These are phyloP conservation scores for Diddensiella caesifluorescens DNA, from an alignment of 805 yeast species.

Conservation along the genomic window DNA sequence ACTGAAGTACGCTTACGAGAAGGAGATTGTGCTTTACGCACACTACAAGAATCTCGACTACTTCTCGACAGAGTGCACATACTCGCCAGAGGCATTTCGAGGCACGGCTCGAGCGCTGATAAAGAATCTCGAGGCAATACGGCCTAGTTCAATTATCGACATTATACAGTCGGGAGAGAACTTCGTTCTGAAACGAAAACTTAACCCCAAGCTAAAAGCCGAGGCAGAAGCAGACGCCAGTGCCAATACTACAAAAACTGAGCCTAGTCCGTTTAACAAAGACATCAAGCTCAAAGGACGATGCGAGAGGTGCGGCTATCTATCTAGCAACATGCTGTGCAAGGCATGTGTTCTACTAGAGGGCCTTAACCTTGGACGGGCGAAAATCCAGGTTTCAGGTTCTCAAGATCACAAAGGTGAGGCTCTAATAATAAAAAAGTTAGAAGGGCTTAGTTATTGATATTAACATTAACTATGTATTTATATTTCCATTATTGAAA, in stretches of 20 bases:
- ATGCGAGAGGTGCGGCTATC: slow-evolving; percentile 87
- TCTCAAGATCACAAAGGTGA: slow-evolving; percentile 10
- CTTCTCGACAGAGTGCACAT: slow-evolving; percentile 94
- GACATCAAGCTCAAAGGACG: slow-evolving; percentile 27
- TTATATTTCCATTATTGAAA: no score
- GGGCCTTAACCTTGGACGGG: slow-evolving; percentile 73
- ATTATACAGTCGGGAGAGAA: slow-evolving; percentile 92
- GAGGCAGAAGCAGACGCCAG: neutral
- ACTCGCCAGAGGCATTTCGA: slow-evolving; percentile 97
- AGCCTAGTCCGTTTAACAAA: neutral
- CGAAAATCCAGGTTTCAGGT: slow-evolving; percentile 47
- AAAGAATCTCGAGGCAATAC: slow-evolving; percentile 81
- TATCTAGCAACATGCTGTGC: slow-evolving; percentile 82
- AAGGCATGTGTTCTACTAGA: slow-evolving; percentile 88
- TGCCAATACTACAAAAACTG: neutral
- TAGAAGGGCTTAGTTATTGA: slow-evolving; percentile 62
- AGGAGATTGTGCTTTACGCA: slow-evolving; percentile 95
- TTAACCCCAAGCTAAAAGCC: slow-evolving; percentile 11
- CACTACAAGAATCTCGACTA: slow-evolving; percentile 93
- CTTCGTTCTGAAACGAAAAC: slow-evolving; percentile 43
- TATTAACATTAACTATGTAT: neutral
- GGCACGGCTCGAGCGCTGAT: slow-evolving; percentile 94
- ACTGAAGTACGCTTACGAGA: slow-evolving; percentile 90
- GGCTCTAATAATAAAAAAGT: slow-evolving; percentile 19
- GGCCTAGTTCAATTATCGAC: slow-evolving; percentile 92